Conservation (phyloP, 164 flowering plant species). For the Malania oleifera region DNA sequence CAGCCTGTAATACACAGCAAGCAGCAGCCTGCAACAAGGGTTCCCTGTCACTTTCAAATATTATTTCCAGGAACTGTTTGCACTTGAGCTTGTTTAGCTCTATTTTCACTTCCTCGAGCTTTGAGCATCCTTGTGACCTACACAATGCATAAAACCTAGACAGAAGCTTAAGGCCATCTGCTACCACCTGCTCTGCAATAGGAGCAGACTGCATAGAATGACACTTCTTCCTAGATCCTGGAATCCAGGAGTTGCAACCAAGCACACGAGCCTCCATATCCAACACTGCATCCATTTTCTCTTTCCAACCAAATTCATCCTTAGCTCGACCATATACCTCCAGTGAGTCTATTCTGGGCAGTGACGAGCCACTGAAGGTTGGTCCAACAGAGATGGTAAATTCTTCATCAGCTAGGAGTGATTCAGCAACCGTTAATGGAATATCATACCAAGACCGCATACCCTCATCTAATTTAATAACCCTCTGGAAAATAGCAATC, state of each 20-base stretch:
- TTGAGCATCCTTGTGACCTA: constrained; percentile 36
- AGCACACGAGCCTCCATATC: constrained; percentile 91
- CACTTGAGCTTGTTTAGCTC: constrained; percentile 67
- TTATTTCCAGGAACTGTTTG: constrained; percentile 60
- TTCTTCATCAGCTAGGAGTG: constrained; percentile 97
- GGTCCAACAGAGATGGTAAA: constrained; percentile 76
- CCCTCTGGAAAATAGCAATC: constrained; percentile 80
- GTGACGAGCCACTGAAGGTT: constrained; percentile 67
- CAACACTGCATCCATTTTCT: constrained; percentile 87
- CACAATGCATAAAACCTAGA: constrained; percentile 58
- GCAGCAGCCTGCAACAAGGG: constrained; percentile 85
- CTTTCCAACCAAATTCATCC: constrained; percentile 99
- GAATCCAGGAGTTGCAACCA: constrained; percentile 49
- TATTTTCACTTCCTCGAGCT: constrained; percentile 46
- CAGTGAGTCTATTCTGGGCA: constrained; percentile 86
- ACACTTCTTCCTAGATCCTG: constrained; percentile 57
- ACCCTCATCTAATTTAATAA: constrained; percentile 86
- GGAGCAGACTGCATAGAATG: constrained; percentile 62
- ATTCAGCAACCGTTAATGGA: constrained; percentile 94
- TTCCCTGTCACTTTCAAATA: constrained; percentile 91
- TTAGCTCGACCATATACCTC: constrained; percentile 97
- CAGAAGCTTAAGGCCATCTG: constrained; percentile 85
- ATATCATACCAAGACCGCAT: constrained; percentile 98
- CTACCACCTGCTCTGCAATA: constrained; percentile 84
- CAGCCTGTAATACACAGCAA: constrained; percentile 76